Base-by-base conservation (phyloP, 805 yeast species). In the Torulaspora delbrueckii region DNA sequence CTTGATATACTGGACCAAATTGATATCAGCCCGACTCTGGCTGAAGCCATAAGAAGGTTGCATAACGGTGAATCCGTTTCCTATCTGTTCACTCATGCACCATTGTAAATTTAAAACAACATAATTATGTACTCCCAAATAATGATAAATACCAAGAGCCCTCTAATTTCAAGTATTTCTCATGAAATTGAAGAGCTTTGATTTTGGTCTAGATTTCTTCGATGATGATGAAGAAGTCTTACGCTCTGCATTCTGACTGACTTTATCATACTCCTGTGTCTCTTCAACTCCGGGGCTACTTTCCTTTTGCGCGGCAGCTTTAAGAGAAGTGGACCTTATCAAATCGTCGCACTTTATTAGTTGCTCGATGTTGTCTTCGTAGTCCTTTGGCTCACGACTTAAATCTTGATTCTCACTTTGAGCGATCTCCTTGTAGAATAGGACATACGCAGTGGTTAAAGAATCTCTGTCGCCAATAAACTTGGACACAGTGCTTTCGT, bases 21-120 rank as follows among this genome's bases (percentile, higher is more conserved):
- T 47, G 98, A 91, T 65, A 82, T 93, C 47, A 77, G 88, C 56
- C 85, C 93, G 14, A 84, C 86, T 7, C 68, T 91, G 48, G 98
- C 97, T 7, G 99, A 93, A 67, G 91, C 96, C 26, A 84, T 91
- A 47, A 79, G 98, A 66, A 79, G 99, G 60, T 73, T 91, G 56
- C 99, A 91, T 66, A 91, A 93, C 61, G 99, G 99, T 59, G 99
- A 91, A 71, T 84, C 95, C 62, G 85, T 90, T 27, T 86, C 95
- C 2, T 90, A 88, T 64, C 72, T 90, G 57, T 87, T 90, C 68
- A 80, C 80, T 42, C 81, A 90, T 54, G 84, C 79, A 31, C 81
- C 82, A 13, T 28, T 40, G 43, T 49, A 45, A 42, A 26, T 12
- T 37, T n/a, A 38, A 31, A 19, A n/a, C 23, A 23, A 27, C 30